Evolutionary conservation across 1,284 basidiomycete genomes (phyloP).

Genomic region (Cutaneotrichosporon spelunceum): DNA sequence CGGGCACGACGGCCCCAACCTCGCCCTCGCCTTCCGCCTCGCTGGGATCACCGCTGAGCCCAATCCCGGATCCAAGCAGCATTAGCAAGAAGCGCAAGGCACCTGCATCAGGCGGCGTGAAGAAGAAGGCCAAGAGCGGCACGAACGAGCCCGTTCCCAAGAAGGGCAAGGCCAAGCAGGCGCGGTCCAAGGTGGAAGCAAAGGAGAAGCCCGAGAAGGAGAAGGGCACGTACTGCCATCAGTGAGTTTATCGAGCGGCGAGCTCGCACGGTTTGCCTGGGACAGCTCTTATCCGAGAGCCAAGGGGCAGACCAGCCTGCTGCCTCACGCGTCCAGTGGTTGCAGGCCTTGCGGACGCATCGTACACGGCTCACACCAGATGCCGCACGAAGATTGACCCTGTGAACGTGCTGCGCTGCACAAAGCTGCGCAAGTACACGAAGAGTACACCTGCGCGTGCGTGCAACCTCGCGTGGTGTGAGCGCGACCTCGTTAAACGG

Average conservation of each 20-base stretch:
- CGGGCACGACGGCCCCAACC: constrained; percentile 5
- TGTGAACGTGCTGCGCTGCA: constrained; percentile 33
- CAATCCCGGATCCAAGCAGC: not conserved
- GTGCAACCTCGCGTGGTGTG: constrained; percentile 39
- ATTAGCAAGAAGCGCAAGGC: constrained; percentile 15
- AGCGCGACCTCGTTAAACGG: constrained; percentile 29
- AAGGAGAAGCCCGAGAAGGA: constrained; percentile 20
- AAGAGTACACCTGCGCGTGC: constrained; percentile 20
- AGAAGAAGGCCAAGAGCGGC: constrained; percentile 15
- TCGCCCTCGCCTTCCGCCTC: constrained; percentile 1
- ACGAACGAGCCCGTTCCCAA: not conserved
- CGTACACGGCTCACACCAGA: constrained; percentile 8
- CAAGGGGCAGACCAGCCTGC: no score
- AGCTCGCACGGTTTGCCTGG: not conserved
- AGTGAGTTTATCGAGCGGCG: constrained; percentile 22
- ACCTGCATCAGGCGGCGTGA: not conserved
- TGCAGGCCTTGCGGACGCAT: not conserved
- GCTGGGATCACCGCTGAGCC: not conserved
- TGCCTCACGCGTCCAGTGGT: no score
- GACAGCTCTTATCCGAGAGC: no score
- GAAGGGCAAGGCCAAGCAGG: constrained; percentile 9
- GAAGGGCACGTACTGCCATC: constrained; percentile 36
- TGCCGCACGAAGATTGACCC: constrained; percentile 22
- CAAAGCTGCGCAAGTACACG: constrained; percentile 26
- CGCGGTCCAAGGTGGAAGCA: not conserved